phyloP scores from a whole-genome alignment of 176 grass and related monocot species.

The Ensete ventricosum region DNA sequence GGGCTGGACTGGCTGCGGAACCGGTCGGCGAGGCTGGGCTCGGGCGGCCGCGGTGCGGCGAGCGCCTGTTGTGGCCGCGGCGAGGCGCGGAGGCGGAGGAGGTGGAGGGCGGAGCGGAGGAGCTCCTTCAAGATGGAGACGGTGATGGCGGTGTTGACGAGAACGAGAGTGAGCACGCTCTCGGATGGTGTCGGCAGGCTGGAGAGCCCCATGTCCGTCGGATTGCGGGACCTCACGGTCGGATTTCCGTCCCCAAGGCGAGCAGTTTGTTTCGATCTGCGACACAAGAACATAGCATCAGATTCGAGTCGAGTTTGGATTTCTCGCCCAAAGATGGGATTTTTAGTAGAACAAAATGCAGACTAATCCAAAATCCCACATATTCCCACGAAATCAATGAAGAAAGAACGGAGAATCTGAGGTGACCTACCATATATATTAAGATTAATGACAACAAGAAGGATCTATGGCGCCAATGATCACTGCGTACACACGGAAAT shows the following conservation, averaged over 20 bases:
- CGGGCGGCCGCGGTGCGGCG: background rate
- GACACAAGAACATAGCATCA: background rate
- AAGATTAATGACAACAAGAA: too few relatives aligned
- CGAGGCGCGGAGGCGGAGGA: slow-evolving; percentile 28
- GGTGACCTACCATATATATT: too few relatives aligned
- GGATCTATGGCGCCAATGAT: too few relatives aligned
- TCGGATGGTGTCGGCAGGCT: slow-evolving; percentile 63
- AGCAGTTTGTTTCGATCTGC: background rate
- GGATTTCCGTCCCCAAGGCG: too few relatives aligned
- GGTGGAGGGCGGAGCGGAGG: slow-evolving; percentile 30
- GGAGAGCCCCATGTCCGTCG: slow-evolving; percentile 41
- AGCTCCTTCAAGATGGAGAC: slow-evolving; percentile 42
- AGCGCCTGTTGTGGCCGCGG: background rate
- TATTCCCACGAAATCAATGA: background rate
- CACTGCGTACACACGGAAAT: too few relatives aligned
- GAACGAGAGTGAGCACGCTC: slow-evolving; percentile 38
- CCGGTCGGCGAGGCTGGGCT: slow-evolving; percentile 44
- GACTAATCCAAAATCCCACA: background rate
- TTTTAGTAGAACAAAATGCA: background rate
- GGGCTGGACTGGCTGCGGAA: slow-evolving; percentile 46
- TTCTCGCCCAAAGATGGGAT: background rate
- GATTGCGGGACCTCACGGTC: background rate
- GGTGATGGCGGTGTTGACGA: slow-evolving; percentile 51
- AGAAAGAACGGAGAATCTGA: background rate
- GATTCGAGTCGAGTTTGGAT: background rate